phyloP scores from a whole-genome alignment of 1,284 basidiomycete genomes.

The Sporisorium graminicola region DNA sequence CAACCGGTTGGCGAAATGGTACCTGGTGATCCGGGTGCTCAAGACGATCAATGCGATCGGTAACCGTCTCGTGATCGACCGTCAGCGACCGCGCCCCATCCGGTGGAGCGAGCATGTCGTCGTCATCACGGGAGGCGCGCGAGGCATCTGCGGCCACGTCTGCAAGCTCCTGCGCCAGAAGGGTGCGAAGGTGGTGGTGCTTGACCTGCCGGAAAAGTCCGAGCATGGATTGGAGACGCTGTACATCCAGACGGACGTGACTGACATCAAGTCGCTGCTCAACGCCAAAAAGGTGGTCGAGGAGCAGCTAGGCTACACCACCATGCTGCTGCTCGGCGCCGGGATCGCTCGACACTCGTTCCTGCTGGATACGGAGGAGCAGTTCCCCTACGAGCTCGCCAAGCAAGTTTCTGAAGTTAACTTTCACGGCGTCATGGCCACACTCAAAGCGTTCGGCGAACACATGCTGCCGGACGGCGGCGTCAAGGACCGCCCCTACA shows the following conservation, averaged over 20 bases:
- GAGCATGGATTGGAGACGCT: conserved; percentile 49
- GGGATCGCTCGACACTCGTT: conserved; percentile 53
- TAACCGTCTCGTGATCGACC: conserved; percentile 44
- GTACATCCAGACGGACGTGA: conserved; percentile 54
- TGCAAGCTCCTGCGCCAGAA: conserved; percentile 38
- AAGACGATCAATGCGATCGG: conserved; percentile 52
- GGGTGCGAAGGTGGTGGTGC: conserved; percentile 52
- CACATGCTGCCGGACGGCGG: conserved; percentile 55
- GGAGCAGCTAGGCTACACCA: conserved; percentile 48
- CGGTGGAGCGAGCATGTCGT: conserved; percentile 55
- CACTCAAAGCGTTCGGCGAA: conserved; percentile 58
- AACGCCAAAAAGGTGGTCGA: conserved; percentile 43
- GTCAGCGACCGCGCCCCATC: conserved; percentile 29
- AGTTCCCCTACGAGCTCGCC: conserved; percentile 38
- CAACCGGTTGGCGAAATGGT: conserved; percentile 34
- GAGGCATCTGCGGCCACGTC: conserved; percentile 54
- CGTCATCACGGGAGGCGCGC: conserved; percentile 56
- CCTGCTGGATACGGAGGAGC: conserved; percentile 54
- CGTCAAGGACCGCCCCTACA: conserved; percentile 36
- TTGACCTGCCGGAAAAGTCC: conserved; percentile 50
- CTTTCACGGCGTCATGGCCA: conserved; percentile 48
- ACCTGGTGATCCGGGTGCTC: conserved; percentile 34
- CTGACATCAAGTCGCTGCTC: conserved; percentile 49
- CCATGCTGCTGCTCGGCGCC: conserved; percentile 55
- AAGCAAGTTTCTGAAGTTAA: conserved; percentile 55